phyloP scores from a whole-genome alignment of 2,329 filamentous ascomycete species.

The Fusarium circinatum region DNA sequence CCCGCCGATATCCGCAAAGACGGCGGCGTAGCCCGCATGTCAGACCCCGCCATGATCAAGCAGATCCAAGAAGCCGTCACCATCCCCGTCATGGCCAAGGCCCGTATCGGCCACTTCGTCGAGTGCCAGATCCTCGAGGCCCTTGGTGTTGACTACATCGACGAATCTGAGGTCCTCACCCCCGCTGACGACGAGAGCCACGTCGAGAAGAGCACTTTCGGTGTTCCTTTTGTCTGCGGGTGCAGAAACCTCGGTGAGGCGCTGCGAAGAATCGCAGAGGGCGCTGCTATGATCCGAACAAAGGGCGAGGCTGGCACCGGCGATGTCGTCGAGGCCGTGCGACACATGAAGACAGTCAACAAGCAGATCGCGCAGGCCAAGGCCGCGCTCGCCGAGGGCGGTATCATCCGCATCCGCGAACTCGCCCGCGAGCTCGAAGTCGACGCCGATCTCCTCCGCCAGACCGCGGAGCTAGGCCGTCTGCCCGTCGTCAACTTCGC shows the following conservation, averaged over 20 bases:
- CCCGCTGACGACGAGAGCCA: conserved; percentile 92
- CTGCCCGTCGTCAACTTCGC: conserved; percentile 98
- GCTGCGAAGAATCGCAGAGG: conserved; percentile 88
- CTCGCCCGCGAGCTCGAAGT: conserved; percentile 84
- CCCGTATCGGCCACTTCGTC: conserved; percentile 95
- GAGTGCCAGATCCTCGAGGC: conserved; percentile 98
- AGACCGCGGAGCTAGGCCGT: conserved; percentile 87
- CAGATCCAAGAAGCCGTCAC: conserved; percentile 95
- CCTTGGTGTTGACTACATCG: conserved; percentile 96
- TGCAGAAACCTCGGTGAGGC: conserved; percentile 96
- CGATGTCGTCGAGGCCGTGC: conserved; percentile 95
- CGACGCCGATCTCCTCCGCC: conserved; percentile 81
- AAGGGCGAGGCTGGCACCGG: conserved; percentile 98
- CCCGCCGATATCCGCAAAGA: conserved; percentile 93
- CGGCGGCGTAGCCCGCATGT: conserved; percentile 97
- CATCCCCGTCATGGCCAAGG: conserved; percentile 99
- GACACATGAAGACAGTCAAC: conserved; percentile 93
- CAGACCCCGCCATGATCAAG: conserved; percentile 91
- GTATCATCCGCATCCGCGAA: conserved; percentile 67
- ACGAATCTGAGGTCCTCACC: conserved; percentile 97
- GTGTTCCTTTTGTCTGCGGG: conserved; percentile 92
- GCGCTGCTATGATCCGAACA: conserved; percentile 98
- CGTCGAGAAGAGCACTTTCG: conserved; percentile 87
- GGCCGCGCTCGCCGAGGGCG: conserved; percentile 70
- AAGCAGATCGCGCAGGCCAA: conserved; percentile 83